These are phyloP conservation scores for Datura wrightii DNA, from an alignment of 257 asterid genomes.

Conservation along the genomic window DNA sequence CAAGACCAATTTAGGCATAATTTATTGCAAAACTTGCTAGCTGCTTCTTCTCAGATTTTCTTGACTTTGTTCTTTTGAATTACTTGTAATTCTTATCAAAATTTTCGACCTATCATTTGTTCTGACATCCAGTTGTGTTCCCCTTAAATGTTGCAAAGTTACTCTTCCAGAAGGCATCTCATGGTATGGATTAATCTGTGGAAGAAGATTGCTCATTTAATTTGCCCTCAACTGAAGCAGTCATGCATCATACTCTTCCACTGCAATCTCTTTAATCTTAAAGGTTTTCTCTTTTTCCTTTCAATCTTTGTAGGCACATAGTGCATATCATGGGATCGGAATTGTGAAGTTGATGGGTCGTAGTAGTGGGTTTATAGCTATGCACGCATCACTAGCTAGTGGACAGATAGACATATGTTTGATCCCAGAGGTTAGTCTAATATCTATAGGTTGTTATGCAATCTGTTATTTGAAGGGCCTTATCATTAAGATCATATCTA, in stretches of 20 bases:
- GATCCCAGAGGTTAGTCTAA: slow-evolving; percentile 82
- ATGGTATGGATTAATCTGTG: neutral
- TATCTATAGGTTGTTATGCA: neutral
- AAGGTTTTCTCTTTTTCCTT: slow-evolving; percentile 16
- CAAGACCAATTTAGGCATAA: neutral
- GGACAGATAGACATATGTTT: slow-evolving; percentile 95
- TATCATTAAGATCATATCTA: slow-evolving; percentile 26
- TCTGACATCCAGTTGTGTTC: neutral
- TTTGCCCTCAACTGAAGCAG: neutral
- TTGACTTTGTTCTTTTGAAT: neutral
- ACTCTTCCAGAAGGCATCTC: slow-evolving; percentile 22
- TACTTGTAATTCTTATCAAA: neutral
- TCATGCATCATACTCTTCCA: slow-evolving; percentile 7
- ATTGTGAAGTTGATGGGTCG: slow-evolving; percentile 97
- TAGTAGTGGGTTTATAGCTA: slow-evolving; percentile 91
- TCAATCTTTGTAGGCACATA: slow-evolving; percentile 72
- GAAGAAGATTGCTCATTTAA: neutral
- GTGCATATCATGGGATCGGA: slow-evolving; percentile 95
- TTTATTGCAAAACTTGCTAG: neutral
- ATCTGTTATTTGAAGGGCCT: neutral
- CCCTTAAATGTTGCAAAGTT: neutral
- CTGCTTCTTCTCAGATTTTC: neutral
- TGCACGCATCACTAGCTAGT: slow-evolving; percentile 99
- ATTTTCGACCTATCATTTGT: neutral
- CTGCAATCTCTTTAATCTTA: neutral